Base-by-base conservation (phyloP, 768 basidiomycete genomes). In the Collybiopsis confluens region DNA sequence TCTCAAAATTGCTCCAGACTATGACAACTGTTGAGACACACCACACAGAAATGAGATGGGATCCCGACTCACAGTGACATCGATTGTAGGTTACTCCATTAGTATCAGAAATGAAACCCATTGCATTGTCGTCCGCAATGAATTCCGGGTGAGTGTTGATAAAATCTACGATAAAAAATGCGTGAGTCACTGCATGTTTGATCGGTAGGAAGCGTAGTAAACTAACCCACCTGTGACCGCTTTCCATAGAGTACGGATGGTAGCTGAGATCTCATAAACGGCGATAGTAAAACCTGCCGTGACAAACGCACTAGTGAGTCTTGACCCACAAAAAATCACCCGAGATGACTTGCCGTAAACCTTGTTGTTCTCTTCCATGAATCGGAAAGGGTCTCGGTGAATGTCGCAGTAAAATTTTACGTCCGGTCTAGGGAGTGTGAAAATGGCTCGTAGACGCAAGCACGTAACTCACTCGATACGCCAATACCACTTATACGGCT, bases 321-420 rank as follows among this genome's bases (percentile, higher is more conserved):
- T 26, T 21, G 15, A 2, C 40, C 35, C n/a, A 52, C 24, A 20
- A 11, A 11, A 20, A 15, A 4, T 2, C 11, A 20, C 18, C 18
- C 11, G 3, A n/a, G 20, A 16, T 21, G 4, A 58, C 65, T 13
- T 58, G 71, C 86, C 83, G 60, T 90, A 92, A 0, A 81, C 72
- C 65, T 86, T 87, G 46, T 82, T 75, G 54, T 86, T 70, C 20
- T 85, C 76, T 63, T 85, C 75, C 86, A 90, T 88, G 64, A 75
- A 78, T 4, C 81, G 53, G 76, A 92, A 90, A 0, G 90, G 90
- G 62, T 83, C 82, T 35, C 72, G 74, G 52, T 76, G 69, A 54
- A 85, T 66, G 60, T 90, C 82, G 66, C 89, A 90, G 70, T 81
- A 86, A 72, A 84, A 86, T 66, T 87, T 85, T 48, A 90, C 83